Evolutionary conservation across 1,284 basidiomycete species (phyloP).

Genomic region (Irpex sp.): DNA sequence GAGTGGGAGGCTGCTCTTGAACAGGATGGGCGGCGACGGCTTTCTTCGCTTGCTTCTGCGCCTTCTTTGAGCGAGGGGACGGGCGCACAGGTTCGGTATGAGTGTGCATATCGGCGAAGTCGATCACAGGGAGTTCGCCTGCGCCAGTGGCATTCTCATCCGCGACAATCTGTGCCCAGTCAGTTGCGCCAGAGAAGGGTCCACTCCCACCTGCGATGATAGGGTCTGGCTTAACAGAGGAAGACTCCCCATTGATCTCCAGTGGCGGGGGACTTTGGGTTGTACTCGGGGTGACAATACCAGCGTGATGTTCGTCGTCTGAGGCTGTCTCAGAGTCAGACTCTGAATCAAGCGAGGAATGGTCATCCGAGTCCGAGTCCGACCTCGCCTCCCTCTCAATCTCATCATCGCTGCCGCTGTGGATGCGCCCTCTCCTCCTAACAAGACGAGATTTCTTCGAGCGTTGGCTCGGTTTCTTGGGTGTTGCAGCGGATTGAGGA

Average conservation of each 20-base stretch:
- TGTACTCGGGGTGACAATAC: conserved; percentile 58
- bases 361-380: conserved; percentile 60
- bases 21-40: conserved; percentile 11
- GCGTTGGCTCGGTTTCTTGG: not conserved
- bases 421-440: conserved; percentile 52
- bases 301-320: conserved; percentile 48
- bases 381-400: conserved; percentile 63
- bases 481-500: not conserved
- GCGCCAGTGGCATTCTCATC: conserved; percentile 55
- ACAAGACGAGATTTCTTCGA: conserved; percentile 39
- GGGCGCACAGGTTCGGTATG: conserved; percentile 20
- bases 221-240: conserved; percentile 22
- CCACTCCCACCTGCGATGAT: conserved; percentile 31
- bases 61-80: conserved; percentile 23
- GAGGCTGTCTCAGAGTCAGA: conserved; percentile 66
- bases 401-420: conserved; percentile 69
- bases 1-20: conserved; percentile 1
- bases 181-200: conserved; percentile 53
- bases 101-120: conserved; percentile 63
- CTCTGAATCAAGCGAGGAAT: conserved; percentile 56
- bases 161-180: conserved; percentile 84
- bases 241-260: conserved; percentile 30
- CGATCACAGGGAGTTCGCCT: conserved; percentile 72
- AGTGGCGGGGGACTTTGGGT: conserved; percentile 52
- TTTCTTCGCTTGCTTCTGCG: conserved; percentile 23